These are phyloP conservation scores for Dalbergia cultrata DNA, from an alignment of 306 rosid species.

Conservation along the genomic window DNA sequence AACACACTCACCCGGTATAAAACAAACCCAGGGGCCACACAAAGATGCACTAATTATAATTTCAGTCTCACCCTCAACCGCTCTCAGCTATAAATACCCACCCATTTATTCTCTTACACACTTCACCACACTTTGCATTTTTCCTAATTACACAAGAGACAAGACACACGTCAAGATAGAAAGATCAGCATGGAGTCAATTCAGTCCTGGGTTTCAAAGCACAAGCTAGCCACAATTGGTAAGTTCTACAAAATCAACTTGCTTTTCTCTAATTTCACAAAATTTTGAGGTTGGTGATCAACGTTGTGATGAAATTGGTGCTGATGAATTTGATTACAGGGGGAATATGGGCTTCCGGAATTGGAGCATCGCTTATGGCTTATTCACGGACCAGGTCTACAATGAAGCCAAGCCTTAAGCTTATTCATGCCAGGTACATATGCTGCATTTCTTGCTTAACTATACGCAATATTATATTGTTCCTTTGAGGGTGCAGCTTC, in stretches of 20 bases:
- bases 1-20: slow-evolving; percentile 1
- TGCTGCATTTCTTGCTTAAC: too few relatives aligned
- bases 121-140: slow-evolving; percentile 26
- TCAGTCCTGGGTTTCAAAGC: slow-evolving; percentile 77
- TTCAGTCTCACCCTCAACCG: slow-evolving; percentile 1
- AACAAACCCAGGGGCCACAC: slow-evolving; percentile 61
- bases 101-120: neutral
- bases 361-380: slow-evolving; percentile 72
- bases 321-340: slow-evolving; percentile 49
- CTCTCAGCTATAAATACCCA: slow-evolving; percentile 45
- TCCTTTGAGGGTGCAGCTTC: too few relatives aligned
- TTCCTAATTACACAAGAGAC: neutral
- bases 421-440: slow-evolving; percentile 81
- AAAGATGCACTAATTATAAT: neutral
- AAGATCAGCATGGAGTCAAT: slow-evolving; percentile 63
- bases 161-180: neutral
- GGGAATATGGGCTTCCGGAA: slow-evolving; percentile 81
- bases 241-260: neutral
- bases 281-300: neutral
- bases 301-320: neutral
- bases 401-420: slow-evolving; percentile 84
- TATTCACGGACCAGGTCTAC: slow-evolving; percentile 59
- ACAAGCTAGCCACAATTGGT: slow-evolving; percentile 86
- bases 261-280: neutral
- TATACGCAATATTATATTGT: too few relatives aligned